A percentile compares a stretch with the other conserved stretches of the same genome.
phyloP scores from a whole-genome alignment of 1,284 basidiomycete species.

The Leccinum laetum region DNA sequence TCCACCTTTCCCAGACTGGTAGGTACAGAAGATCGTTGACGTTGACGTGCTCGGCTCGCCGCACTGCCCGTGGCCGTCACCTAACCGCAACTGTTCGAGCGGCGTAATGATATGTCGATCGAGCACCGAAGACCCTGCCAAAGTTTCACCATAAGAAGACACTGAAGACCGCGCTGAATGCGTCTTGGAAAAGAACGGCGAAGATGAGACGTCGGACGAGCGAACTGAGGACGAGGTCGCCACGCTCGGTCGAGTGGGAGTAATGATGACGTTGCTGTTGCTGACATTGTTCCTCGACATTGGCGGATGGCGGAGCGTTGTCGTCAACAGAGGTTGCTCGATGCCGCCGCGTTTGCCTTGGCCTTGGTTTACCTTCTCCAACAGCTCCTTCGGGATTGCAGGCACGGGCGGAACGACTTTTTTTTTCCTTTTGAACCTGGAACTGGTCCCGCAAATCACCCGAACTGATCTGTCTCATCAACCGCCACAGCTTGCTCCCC shows the following conservation, averaged over 20 bases:
- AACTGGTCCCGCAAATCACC: conserved; percentile 62
- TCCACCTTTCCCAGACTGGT: too few relatives aligned
- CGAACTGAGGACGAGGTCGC: conserved; percentile 54
- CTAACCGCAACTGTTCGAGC: conserved; percentile 43
- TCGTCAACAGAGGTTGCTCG: conserved; percentile 18
- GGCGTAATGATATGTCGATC: conserved; percentile 54
- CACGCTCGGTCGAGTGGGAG: conserved; percentile 36
- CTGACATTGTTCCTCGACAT: neutral
- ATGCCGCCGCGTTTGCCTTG: conserved; percentile 11
- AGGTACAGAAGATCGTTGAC: too few relatives aligned
- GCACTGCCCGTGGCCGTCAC: conserved; percentile 12
- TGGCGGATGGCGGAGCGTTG: neutral
- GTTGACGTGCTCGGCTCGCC: neutral
- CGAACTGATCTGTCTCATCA: conserved; percentile 69
- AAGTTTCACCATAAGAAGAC: conserved; percentile 51
- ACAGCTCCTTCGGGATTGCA: too few relatives aligned
- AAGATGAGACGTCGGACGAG: conserved; percentile 54
- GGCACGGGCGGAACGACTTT: conserved; percentile 46
- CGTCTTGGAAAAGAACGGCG: conserved; percentile 47
- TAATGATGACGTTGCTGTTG: conserved; percentile 6
- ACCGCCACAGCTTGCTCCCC: conserved; percentile 56
- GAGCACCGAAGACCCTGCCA: conserved; percentile 32
- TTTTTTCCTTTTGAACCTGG: conserved; percentile 20
- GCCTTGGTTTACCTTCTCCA: neutral
- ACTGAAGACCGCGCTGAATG: conserved; percentile 54